phyloP scores from a whole-genome alignment of 768 basidiomycete species.

The Tulasnella sp. region DNA sequence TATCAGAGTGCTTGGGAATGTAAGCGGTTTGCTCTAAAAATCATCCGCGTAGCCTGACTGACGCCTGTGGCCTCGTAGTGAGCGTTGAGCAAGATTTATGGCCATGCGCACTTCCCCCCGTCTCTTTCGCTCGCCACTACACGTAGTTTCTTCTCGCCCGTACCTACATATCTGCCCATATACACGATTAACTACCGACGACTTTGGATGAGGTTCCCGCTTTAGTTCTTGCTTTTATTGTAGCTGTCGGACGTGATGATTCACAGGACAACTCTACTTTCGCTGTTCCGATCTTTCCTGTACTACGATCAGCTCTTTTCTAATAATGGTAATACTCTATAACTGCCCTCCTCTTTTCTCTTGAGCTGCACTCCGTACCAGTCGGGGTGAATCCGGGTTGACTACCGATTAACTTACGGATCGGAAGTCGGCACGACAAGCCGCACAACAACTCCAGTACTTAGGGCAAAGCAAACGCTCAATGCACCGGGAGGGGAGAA shows the following conservation, averaged over 20 bases:
- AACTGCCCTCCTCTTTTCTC: background rate
- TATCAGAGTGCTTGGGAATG: slow-evolving; percentile 7
- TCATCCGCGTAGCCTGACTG: background rate
- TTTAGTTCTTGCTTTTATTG: background rate
- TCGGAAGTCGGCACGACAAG: background rate
- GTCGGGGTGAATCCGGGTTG: background rate
- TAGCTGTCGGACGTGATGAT: background rate
- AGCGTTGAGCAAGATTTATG: background rate
- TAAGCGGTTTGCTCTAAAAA: background rate
- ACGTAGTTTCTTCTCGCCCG: background rate
- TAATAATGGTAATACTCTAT: background rate
- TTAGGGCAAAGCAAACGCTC: background rate
- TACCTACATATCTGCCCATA: background rate
- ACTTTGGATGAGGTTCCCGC: background rate
- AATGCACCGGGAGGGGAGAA: background rate
- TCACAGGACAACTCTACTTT: background rate
- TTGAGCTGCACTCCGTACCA: no score
- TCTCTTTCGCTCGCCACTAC: slow-evolving; percentile 9
- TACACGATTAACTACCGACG: background rate
- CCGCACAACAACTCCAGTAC: background rate
- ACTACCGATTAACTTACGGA: background rate
- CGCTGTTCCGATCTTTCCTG: background rate
- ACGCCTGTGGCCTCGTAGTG: background rate
- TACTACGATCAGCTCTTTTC: background rate
- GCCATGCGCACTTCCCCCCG: slow-evolving; percentile 15